Base-by-base conservation (phyloP, 108 stramenopile genomes). In the Discostella pseudostelligera region DNA sequence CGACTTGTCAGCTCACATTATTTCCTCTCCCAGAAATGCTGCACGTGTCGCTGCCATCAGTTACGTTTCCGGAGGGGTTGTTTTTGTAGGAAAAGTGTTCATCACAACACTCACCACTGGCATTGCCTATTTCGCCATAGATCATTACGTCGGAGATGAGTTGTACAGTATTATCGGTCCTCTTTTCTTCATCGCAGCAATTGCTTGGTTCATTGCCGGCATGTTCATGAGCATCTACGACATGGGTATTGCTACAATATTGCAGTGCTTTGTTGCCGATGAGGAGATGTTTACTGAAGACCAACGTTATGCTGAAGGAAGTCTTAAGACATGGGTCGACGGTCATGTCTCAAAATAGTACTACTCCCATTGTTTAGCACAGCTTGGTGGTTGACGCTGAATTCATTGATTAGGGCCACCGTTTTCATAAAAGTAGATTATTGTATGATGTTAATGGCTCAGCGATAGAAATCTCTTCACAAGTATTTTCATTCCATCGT, bases 261-360 rank as follows among this genome's bases (percentile, higher is more conserved):
- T 96, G 22, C 90, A 92, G 70, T 96, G 93, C 59, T 93, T 91
- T 57, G 73, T 94, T 40, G 89, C 90, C 11, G 96, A 96, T 62
- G 93, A 96, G 65, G 92, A 94, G 75, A 89, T 92, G 90, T 94
- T 91, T 66, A 68, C 69, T 54, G 76, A 65, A 39, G 71, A 81
- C 9, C 69, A 81, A 60, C 58, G 84, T 55, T 91, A 82, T 64
- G 89, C 89, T 6, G 81, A 84, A 55, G 82, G 80, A 32, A 61
- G 39, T 42, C 59, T 84, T 11, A 55, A 60, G 39, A 44, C 16
- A 20, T 76, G 74, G 80, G 60, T 80, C 21, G 63, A 71, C 32
- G 62, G 44, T 24, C 70, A 71, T 46, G 62, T 46, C 6, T 63
- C 17, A 54, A n/a, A 35, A 16, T 32, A 32, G 32, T 32, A 5